phyloP scores from a whole-genome alignment of 495 filamentous ascomycete species.

The Hypoxylon trugodes region DNA sequence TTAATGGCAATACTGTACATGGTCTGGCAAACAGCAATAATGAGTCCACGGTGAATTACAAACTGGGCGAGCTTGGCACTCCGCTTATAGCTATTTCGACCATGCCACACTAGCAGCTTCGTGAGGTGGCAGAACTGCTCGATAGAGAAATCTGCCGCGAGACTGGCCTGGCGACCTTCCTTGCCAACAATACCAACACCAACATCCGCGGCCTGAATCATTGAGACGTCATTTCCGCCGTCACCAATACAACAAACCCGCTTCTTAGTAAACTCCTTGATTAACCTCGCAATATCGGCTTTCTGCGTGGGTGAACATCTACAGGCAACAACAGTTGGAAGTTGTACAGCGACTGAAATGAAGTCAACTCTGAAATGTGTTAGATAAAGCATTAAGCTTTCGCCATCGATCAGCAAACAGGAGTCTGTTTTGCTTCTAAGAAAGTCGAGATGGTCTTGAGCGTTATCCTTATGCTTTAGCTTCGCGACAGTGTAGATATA shows the following conservation, averaged over 20 bases:
- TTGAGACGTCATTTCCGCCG: conserved; percentile 97
- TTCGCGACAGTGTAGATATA: conserved; percentile 95
- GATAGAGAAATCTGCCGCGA: conserved; percentile 96
- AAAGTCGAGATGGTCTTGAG: conserved; percentile 86
- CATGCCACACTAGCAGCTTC: conserved; percentile 97
- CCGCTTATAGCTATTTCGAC: conserved; percentile 94
- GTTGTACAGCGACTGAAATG: conserved; percentile 83
- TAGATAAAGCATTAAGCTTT: conserved; percentile 84
- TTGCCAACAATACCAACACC: conserved; percentile 98
- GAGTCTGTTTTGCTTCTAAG: conserved; percentile 87
- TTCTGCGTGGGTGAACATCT: conserved; percentile 98
- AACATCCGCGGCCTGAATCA: conserved; percentile 98
- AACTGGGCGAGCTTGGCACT: conserved; percentile 96
- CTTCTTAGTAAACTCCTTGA: conserved; percentile 91
- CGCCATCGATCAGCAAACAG: conserved; percentile 93
- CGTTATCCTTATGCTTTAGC: conserved; percentile 76
- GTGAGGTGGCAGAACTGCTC: conserved; percentile 95
- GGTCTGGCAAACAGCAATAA: conserved; percentile 94
- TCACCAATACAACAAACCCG: conserved; percentile 97
- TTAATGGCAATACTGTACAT: conserved; percentile 93
- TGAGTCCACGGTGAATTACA: conserved; percentile 95
- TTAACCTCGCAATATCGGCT: conserved; percentile 89
- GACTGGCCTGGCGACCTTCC: conserved; percentile 91
- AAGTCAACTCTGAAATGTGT: conserved; percentile 82
- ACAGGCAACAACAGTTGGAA: conserved; percentile 94